Conservation (phyloP, 352 stramenopile genomes). For the Albugo candida region DNA sequence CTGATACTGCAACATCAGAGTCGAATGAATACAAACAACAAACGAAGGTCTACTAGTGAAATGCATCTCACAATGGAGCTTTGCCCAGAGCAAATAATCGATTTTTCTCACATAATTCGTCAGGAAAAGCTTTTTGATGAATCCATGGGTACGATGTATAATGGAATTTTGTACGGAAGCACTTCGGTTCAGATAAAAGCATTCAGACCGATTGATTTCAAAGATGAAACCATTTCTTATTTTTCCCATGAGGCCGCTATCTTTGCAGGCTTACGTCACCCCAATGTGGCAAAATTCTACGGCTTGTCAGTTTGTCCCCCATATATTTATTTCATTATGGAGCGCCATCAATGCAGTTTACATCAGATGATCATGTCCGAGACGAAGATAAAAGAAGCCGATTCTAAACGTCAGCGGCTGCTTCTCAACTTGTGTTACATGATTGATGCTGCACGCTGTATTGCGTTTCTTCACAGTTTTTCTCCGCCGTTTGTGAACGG, state of each 20-base stretch:
- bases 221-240: slow-evolving; percentile 23
- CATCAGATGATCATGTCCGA: slow-evolving; percentile 14
- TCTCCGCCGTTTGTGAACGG: slow-evolving; percentile 43
- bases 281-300: slow-evolving; percentile 20
- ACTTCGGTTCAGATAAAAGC: slow-evolving; percentile 34
- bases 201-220: slow-evolving; percentile 26
- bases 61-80: slow-evolving; percentile 53
- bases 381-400: no score
- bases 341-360: slow-evolving; percentile 45
- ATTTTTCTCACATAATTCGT: slow-evolving; percentile 46
- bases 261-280: slow-evolving; percentile 22
- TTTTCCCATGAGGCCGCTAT: slow-evolving; percentile 36
- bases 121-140: slow-evolving; percentile 25
- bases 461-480: slow-evolving; percentile 59
- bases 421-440: slow-evolving; percentile 43
- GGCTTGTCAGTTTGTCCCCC: slow-evolving; percentile 53
- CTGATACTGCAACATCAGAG: slow-evolving; percentile 2
- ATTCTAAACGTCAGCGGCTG: slow-evolving; percentile 10
- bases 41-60: slow-evolving; percentile 14
- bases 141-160: slow-evolving; percentile 24
- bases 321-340: slow-evolving; percentile 43
- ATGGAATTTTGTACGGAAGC: slow-evolving; percentile 13
- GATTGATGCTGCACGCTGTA: slow-evolving; percentile 33
- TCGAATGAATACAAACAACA: slow-evolving; percentile 1
- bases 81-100: slow-evolving; percentile 47